Conservation (phyloP, 1,284 basidiomycete species). For the Malassezia restricta region DNA sequence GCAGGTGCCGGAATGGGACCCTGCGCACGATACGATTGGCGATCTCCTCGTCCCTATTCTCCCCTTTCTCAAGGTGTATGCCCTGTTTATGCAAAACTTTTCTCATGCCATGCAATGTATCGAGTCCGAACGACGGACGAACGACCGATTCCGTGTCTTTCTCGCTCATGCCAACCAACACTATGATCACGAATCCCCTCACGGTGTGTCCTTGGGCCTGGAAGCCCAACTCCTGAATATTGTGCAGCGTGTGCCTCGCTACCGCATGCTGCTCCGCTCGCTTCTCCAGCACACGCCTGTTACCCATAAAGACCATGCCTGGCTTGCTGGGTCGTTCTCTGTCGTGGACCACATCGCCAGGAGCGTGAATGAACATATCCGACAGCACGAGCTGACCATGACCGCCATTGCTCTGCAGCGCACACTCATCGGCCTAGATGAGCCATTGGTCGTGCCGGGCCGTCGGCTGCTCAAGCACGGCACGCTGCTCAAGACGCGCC, state of each 20-base stretch:
- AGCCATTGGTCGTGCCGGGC: conserved; percentile 37
- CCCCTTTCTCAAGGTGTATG: conserved; percentile 46
- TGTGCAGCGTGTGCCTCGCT: conserved; percentile 44
- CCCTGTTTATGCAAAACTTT: conserved; percentile 45
- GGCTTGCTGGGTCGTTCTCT: conserved; percentile 22
- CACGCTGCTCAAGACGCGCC: conserved; percentile 39
- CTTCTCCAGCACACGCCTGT: conserved; percentile 33
- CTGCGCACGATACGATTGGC: conserved; percentile 27
- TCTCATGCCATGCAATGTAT: conserved; percentile 36
- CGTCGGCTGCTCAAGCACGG: conserved; percentile 33
- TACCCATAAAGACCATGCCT: conserved; percentile 26
- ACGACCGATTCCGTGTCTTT: conserved; percentile 34
- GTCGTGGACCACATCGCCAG: conserved; percentile 38
- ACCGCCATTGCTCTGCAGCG: conserved; percentile 39
- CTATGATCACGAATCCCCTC: conserved; percentile 17
- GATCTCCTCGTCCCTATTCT: conserved; percentile 41
- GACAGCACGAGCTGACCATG: conserved; percentile 42
- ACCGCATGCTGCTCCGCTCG: conserved; percentile 37
- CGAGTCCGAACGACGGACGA: conserved; percentile 30
- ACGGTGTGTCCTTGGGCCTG: conserved; percentile 36
- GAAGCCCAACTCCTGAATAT: conserved; percentile 42
- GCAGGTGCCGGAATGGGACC: conserved; percentile 23
- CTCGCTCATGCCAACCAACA: conserved; percentile 30
- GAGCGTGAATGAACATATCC: conserved; percentile 41
- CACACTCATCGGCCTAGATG: conserved; percentile 29